Evolutionary conservation across 2,329 filamentous ascomycete species (phyloP).

Genomic region (Blastomyces gilchristii): DNA sequence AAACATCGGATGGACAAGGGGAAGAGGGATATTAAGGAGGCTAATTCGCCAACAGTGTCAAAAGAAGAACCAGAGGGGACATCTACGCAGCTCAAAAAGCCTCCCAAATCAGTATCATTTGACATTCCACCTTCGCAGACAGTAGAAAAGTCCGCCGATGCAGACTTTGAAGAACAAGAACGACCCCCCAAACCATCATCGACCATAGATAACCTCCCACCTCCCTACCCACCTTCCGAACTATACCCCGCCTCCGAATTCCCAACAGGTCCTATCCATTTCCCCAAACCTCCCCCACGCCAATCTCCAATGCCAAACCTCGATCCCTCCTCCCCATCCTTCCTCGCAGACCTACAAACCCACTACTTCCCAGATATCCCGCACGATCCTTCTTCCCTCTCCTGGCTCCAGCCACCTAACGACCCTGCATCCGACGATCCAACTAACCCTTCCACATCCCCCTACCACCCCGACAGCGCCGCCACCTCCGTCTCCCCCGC

Average conservation of each 20-base stretch:
- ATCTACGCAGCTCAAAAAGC: constrained; percentile 5
- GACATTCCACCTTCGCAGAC: constrained; percentile 14
- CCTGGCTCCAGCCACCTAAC: constrained; percentile 61
- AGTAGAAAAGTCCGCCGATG: not conserved
- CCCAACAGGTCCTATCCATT: constrained; percentile 31
- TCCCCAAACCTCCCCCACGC: constrained; percentile 37
- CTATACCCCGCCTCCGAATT: constrained; percentile 32
- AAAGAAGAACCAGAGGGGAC: not conserved
- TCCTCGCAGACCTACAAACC: constrained; percentile 70
- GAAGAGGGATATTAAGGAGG: not conserved
- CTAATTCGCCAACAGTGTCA: not conserved
- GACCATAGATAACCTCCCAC: constrained; percentile 27
- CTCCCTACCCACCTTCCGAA: constrained; percentile 28
- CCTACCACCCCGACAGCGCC: constrained; percentile 70
- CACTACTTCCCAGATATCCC: constrained; percentile 91
- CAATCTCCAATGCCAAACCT: constrained; percentile 55
- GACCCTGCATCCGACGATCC: constrained; percentile 51
- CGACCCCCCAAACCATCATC: constrained; percentile 8
- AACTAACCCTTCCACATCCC: constrained; percentile 42
- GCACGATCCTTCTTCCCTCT: constrained; percentile 71
- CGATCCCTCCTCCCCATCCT: constrained; percentile 71
- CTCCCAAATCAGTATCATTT: constrained; percentile 25
- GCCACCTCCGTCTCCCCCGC: constrained; percentile 55
- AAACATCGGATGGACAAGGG: not conserved
- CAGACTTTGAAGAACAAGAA: constrained; percentile 7